Evolutionary conservation across 192 early-diverging fungal genomes (phyloP), one percentile per base, ranked within the genome.

Genomic region (Cladochytrium replicatum): DNA sequence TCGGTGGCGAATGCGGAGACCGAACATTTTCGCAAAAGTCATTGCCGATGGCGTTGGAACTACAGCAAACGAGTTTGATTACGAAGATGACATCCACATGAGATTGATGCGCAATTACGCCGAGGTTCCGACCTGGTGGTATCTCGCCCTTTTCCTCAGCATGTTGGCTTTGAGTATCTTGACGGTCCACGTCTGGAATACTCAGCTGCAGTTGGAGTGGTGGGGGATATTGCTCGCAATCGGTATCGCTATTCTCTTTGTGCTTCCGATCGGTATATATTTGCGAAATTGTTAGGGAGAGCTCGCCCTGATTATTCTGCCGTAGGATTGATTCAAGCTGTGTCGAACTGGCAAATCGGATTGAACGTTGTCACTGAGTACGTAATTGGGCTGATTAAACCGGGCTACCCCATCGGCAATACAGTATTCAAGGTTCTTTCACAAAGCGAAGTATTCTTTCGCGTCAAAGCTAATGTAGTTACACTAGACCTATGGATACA

Each of bases 341-440:
- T 88, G n/a, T 79, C 85, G 21, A 86, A 86, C 61, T 76, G 81
- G 54, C 72, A 78, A 38, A 80, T 82, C 8, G 87, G 85, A 44
- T 68, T 90, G 24, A 90, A 90, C 64, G 74, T 90, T 32, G 78
- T 88, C 25, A 87, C 85, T 31, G 84, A 90, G 64, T 82, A 86
- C 52, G 74, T 88, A 43, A 84, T 86, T 41, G 88, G 88, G 58
- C 81, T 80, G 46, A 69, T 81, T 3, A 60, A 77, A 34, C 88
- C 88, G 2, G 88, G 88, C 22, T 65, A 90, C 44, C 74, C 86
- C 11, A 81, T 90, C 29, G 82, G 78, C 52, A 86, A 88, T 41
- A 80, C 88, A 28, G 80, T 83, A 2, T 93, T 91, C 77, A 93
- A 93, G 66, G 81, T 83, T 6, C 83, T 84, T n/a, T n/a, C n/a